phyloP scores from a whole-genome alignment of 1,284 basidiomycete genomes.

The Leccinum pachyderme region DNA sequence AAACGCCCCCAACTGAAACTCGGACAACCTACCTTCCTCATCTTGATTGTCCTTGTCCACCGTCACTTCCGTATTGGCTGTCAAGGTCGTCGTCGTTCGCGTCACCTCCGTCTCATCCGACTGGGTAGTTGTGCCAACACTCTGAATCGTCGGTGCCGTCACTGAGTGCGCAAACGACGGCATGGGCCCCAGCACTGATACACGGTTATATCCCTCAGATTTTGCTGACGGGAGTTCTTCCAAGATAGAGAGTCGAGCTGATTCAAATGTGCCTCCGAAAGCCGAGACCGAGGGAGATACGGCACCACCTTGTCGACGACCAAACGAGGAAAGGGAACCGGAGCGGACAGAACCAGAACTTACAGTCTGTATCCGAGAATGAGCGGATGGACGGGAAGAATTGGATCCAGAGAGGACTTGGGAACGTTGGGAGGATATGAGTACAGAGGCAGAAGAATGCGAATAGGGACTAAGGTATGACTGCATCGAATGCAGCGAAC shows the following conservation, averaged over 20 bases:
- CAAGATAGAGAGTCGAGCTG: constrained; percentile 22
- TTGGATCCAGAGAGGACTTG: constrained; percentile 38
- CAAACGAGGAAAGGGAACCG: constrained; percentile 52
- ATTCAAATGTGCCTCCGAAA: constrained; percentile 32
- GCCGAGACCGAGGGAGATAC: constrained; percentile 40
- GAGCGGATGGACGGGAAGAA: constrained; percentile 50
- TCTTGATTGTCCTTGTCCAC: constrained; percentile 13
- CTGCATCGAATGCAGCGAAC: constrained; percentile 59
- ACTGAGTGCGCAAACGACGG: constrained; percentile 31
- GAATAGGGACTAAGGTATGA: constrained; percentile 49
- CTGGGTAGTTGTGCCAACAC: constrained; percentile 31
- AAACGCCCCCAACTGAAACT: constrained; percentile 20
- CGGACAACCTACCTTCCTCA: constrained; percentile 1
- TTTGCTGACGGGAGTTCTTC: constrained; percentile 18
- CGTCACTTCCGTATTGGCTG: constrained; percentile 13
- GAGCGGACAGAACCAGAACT: constrained; percentile 49
- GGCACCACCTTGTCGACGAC: constrained; percentile 33
- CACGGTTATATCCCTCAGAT: constrained; percentile 27
- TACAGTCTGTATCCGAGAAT: constrained; percentile 27
- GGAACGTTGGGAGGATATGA: constrained; percentile 41
- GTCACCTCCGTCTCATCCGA: constrained; percentile 33
- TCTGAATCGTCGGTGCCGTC: constrained; percentile 31
- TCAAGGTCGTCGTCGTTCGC: constrained; percentile 24
- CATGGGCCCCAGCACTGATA: constrained; percentile 36
- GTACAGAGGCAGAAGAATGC: constrained; percentile 49